Evolutionary conservation across 345 rosid genomes (phyloP).

Genomic region (Diplotaxis tenuifolia): DNA sequence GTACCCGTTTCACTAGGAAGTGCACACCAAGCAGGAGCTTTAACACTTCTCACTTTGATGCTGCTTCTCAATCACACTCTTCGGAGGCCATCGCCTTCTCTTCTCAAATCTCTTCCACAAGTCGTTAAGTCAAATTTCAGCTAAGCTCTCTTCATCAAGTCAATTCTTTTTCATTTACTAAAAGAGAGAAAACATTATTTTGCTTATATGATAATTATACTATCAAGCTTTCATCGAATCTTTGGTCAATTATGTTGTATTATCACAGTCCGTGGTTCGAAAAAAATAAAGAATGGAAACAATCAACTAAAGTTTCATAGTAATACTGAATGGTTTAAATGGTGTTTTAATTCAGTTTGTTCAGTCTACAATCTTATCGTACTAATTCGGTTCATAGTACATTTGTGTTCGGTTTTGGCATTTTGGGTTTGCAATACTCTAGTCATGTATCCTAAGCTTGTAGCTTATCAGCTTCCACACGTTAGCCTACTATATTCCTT

Average conservation of each 20-base stretch:
- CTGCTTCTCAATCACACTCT: conserved; percentile 77
- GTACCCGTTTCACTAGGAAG: conserved; percentile 83
- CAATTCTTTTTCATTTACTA: conserved; percentile 8
- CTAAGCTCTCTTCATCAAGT: conserved; percentile 18
- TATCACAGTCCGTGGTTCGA: conserved; percentile 1
- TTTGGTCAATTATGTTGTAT: conserved; percentile 12
- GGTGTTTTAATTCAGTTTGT: not conserved
- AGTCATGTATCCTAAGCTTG: not conserved
- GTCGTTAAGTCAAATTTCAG: conserved; percentile 45
- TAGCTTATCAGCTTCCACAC: conserved; percentile 23
- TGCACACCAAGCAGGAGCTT: conserved; percentile 86
- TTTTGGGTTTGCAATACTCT: too few relatives aligned
- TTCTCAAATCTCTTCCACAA: conserved; percentile 78
- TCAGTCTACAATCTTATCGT: not conserved
- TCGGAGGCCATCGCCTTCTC: conserved; percentile 67
- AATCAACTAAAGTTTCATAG: conserved; percentile 10
- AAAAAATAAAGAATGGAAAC: conserved; percentile 18
- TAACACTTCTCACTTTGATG: conserved; percentile 75
- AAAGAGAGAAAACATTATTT: conserved; percentile 14
- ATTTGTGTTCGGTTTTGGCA: conserved; percentile 4
- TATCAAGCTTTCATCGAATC: not conserved
- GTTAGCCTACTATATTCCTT: conserved; percentile 1
- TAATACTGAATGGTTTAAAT: not conserved
- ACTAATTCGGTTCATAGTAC: not conserved
- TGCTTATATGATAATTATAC: not conserved